phyloP scores from a whole-genome alignment of 2,329 filamentous ascomycete genomes.

The Pseudonectria foliicola region DNA sequence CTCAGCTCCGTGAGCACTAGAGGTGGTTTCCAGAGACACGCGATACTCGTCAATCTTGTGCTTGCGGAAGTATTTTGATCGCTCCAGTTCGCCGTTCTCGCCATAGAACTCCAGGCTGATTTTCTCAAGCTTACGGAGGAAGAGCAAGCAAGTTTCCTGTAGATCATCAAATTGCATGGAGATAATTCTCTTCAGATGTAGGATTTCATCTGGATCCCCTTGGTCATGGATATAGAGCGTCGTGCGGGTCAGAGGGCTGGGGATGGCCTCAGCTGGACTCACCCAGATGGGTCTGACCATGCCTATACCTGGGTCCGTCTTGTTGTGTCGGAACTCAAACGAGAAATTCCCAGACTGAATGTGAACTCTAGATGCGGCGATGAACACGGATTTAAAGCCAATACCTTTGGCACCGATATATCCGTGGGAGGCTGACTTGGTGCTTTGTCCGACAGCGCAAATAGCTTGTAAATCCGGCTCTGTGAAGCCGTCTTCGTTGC shows the following conservation, averaged over 20 bases:
- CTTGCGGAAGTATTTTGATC: slow-evolving; percentile 5
- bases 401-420: slow-evolving; percentile 13
- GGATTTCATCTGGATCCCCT: slow-evolving; percentile 2
- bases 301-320: slow-evolving; percentile 4
- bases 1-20: neutral
- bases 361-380: slow-evolving; percentile 7
- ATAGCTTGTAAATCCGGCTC: slow-evolving; percentile 7
- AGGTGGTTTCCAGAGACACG: slow-evolving; percentile 3
- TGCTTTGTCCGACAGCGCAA: slow-evolving; percentile 11
- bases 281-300: slow-evolving; percentile 13
- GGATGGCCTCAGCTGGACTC: neutral
- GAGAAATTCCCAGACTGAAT: slow-evolving; percentile 14
- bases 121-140: slow-evolving; percentile 6
- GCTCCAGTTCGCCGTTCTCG: neutral
- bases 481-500: slow-evolving; percentile 13
- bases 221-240: slow-evolving; percentile 8
- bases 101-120: slow-evolving; percentile 7
- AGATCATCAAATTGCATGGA: slow-evolving; percentile 7
- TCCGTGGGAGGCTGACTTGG: slow-evolving; percentile 8
- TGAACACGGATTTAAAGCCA: slow-evolving; percentile 14
- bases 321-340: slow-evolving; percentile 9
- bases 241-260: slow-evolving; percentile 7
- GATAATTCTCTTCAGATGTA: slow-evolving; percentile 1
- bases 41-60: slow-evolving; percentile 2
- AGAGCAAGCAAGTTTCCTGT: slow-evolving; percentile 5